Evolutionary conservation across 2,329 filamentous ascomycete genomes (phyloP).

Genomic region (Fusarium euwallaceae): DNA sequence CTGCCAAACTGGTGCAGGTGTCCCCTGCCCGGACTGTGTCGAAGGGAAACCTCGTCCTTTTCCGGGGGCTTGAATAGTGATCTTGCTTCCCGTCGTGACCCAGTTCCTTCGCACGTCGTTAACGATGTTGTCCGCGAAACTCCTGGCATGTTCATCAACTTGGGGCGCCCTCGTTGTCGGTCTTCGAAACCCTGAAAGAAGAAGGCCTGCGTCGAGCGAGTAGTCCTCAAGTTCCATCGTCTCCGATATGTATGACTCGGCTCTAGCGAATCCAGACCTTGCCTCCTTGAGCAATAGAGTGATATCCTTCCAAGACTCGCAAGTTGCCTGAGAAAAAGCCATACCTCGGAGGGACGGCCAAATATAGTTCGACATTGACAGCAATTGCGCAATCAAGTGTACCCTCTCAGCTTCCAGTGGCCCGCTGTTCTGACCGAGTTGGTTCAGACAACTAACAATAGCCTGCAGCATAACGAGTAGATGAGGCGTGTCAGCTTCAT

Average conservation of each 20-base stretch:
- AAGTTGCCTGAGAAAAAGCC: conserved; percentile 21
- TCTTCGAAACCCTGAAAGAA: conserved; percentile 42
- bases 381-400: conserved; percentile 47
- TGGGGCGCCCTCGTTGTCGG: neutral
- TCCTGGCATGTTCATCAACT: conserved; percentile 50
- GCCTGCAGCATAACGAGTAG: conserved; percentile 51
- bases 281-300: conserved; percentile 30
- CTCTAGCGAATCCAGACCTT: conserved; percentile 31
- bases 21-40: conserved; percentile 55
- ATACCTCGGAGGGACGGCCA: conserved; percentile 48
- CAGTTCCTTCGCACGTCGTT: conserved; percentile 62
- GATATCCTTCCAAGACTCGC: conserved; percentile 37
- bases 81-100: conserved; percentile 50
- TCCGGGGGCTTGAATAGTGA: conserved; percentile 56
- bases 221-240: conserved; percentile 32
- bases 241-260: conserved; percentile 36
- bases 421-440: conserved; percentile 34
- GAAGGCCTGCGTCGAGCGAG: conserved; percentile 27
- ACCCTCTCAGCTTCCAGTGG: conserved; percentile 42
- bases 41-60: conserved; percentile 47
- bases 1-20: conserved; percentile 50
- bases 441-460: conserved; percentile 47
- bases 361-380: conserved; percentile 48
- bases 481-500: conserved; percentile 49
- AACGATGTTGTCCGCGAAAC: conserved; percentile 59